Conservation (phyloP, 2,329 filamentous ascomycete genomes). For the Alternaria atra region DNA sequence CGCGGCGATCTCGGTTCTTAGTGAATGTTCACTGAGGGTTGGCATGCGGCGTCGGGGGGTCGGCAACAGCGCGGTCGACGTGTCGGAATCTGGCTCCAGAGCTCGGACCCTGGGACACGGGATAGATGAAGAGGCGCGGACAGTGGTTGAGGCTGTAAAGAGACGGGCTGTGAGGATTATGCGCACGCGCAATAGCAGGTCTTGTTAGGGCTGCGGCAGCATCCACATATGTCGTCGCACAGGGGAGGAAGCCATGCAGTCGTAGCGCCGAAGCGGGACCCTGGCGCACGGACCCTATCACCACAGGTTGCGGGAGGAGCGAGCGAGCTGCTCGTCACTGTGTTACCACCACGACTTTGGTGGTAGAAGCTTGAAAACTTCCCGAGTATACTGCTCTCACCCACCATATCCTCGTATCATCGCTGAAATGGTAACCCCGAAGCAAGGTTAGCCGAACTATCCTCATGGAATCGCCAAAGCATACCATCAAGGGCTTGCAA, state of each 20-base stretch:
- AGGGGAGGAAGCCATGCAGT: slow-evolving; percentile 17
- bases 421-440: background rate
- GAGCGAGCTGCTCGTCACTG: background rate
- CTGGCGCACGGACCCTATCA: slow-evolving; percentile 14
- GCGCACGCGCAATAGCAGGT: slow-evolving; percentile 12
- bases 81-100: slow-evolving; percentile 33
- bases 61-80: slow-evolving; percentile 30
- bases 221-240: slow-evolving; percentile 17
- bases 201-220: slow-evolving; percentile 11
- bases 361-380: background rate
- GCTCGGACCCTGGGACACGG: slow-evolving; percentile 31
- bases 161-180: slow-evolving; percentile 5
- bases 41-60: slow-evolving; percentile 43
- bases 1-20: slow-evolving; percentile 33
- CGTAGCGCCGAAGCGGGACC: slow-evolving; percentile 23
- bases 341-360: background rate
- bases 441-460: background rate
- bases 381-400: background rate
- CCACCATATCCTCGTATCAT: too few relatives aligned
- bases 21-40: slow-evolving; percentile 30
- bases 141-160: background rate
- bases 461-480: background rate
- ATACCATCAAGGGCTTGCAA: background rate
- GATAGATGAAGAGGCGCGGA: slow-evolving; percentile 1
- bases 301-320: slow-evolving; percentile 10